A percentile compares a stretch with the other conserved stretches of the same genome.
phyloP scores from a whole-genome alignment of 2,329 filamentous ascomycete genomes.

The Sphaerulina vaccinii region DNA sequence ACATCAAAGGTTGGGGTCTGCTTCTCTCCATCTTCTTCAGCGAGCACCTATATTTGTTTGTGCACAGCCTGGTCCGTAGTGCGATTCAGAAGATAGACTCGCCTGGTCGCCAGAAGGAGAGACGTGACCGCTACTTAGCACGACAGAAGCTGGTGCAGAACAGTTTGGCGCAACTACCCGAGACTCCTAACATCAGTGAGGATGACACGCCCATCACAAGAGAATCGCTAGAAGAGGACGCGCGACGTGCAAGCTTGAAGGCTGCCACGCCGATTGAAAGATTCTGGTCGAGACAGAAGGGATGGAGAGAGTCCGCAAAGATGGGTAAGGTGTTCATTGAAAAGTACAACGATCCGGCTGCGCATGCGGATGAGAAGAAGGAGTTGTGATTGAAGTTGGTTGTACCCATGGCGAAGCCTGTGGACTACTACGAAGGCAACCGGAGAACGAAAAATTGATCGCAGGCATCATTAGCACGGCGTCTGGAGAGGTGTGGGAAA shows the following conservation, averaged over 20 bases:
- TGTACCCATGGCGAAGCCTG: not conserved
- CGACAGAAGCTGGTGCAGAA: conserved; percentile 78
- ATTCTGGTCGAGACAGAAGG: conserved; percentile 55
- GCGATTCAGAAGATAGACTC: conserved; percentile 79
- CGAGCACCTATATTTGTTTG: conserved; percentile 84
- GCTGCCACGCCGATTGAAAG: conserved; percentile 46
- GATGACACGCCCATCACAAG: conserved; percentile 62
- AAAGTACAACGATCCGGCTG: conserved; percentile 33
- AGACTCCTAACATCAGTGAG: conserved; percentile 50
- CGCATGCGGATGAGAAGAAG: conserved; percentile 33
- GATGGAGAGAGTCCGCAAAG: conserved; percentile 51
- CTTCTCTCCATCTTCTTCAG: conserved; percentile 79
- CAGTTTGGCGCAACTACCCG: conserved; percentile 54
- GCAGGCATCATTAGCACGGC: not conserved
- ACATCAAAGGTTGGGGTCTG: conserved; percentile 76
- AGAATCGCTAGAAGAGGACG: conserved; percentile 62
- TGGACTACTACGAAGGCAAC: not conserved
- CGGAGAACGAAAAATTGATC: not conserved
- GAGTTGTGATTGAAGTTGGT: conserved; percentile 28
- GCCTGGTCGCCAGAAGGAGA: conserved; percentile 80
- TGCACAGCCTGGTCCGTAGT: conserved; percentile 69
- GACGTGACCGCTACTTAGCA: conserved; percentile 74
- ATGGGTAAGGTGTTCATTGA: conserved; percentile 54
- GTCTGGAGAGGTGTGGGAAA: no score
- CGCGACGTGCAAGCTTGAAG: conserved; percentile 41